A percentile compares a stretch with the other conserved stretches of the same genome.
Evolutionary conservation across 2,329 filamentous ascomycete species (phyloP).

Genomic region (Xylogone sp.): DNA sequence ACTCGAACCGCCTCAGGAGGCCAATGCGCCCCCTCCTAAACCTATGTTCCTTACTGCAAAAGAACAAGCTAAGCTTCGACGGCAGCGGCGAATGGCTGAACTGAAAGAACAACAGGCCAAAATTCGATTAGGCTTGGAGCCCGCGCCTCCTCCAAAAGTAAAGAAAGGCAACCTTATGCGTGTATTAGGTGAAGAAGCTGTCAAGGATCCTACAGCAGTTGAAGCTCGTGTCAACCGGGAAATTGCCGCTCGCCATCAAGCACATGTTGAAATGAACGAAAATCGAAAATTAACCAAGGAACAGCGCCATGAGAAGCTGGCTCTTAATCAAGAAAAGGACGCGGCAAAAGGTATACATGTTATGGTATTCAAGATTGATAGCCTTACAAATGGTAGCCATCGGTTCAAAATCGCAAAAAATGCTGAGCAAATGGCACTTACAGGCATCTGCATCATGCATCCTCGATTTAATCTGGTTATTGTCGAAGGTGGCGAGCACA

Average conservation of each 20-base stretch:
- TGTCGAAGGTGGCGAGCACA: conserved; percentile 85
- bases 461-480: conserved; percentile 86
- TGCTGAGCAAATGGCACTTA: conserved; percentile 82
- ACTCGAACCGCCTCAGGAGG: conserved; percentile 87
- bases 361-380: conserved; percentile 85
- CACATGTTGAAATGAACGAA: conserved; percentile 76
- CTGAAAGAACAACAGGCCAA: conserved; percentile 96
- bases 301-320: conserved; percentile 78
- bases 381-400: conserved; percentile 87
- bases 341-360: conserved; percentile 81
- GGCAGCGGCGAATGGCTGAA: conserved; percentile 87
- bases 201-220: conserved; percentile 95
- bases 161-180: conserved; percentile 98
- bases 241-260: conserved; percentile 78
- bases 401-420: conserved; percentile 92
- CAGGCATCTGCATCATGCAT: conserved; percentile 87
- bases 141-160: conserved; percentile 89
- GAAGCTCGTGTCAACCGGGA: conserved; percentile 91
- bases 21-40: conserved; percentile 73
- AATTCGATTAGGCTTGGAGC: conserved; percentile 84
- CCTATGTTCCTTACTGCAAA: conserved; percentile 88
- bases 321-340: conserved; percentile 79
- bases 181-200: conserved; percentile 78
- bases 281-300: conserved; percentile 87
- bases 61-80: conserved; percentile 86